Base-by-base conservation (phyloP, 2,329 filamentous ascomycete species). In the Juglanconis sp. region DNA sequence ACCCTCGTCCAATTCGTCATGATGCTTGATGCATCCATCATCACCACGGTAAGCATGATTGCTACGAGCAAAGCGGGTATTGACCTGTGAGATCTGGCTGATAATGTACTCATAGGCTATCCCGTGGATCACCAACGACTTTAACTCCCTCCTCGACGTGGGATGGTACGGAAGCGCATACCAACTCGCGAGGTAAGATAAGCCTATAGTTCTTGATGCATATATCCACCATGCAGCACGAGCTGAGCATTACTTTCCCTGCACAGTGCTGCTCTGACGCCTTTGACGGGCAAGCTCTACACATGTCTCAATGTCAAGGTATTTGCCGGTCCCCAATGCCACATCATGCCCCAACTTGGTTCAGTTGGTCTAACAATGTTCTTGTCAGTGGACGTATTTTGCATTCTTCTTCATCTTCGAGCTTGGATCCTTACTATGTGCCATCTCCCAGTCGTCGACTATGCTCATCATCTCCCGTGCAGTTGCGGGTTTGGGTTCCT, bases 91-190 rank as follows among this genome's bases (percentile, higher is more conserved):
- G 11, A 38, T 38, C 11, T 38, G 6, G 35, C 6, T 6, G 6
- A 38, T 6, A 6, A 38, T 38, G 6, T 38, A 38, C n/a, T 38
- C 6, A 38, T 74, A 73, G 1, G 74, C 74, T 10, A 73, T 76
- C 38, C 74, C 74, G n/a, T 72, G 73, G 42, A 75, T 76, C 60
- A 75, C 74, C 0, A 68, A 73, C 57, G 65, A 73, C 17, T 74
- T 76, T 65, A 69, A 76, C n/a, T 71, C 73, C 42, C 68, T 79
- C 0, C 68, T 71, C 4, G 78, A 80, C 58, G 73, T 81, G 4
- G 77, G 76, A 50, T 80, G 78, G 77, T 80, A 80, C 55, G 77
- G 75, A 1, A 71, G 60, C 3, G 71, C 71, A 17, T 76, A 76
- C 62, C 68, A 75, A 62, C 70, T 78, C 62, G 34, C 32, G 7